Conservation (phyloP, 1,139 yeast genomes). For the Hyphopichia burtonii region DNA sequence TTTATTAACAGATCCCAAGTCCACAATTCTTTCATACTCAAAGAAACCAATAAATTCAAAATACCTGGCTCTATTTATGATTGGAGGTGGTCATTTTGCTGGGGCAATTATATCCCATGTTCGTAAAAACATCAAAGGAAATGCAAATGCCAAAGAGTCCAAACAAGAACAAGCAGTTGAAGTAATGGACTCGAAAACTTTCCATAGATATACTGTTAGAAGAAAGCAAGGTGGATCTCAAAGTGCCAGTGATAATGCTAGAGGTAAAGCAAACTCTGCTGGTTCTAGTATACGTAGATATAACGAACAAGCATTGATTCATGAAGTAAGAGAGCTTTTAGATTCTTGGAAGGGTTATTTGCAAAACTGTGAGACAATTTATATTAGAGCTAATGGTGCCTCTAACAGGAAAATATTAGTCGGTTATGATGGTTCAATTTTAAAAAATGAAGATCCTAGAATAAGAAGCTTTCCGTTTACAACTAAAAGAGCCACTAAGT, state of each 20-base stretch:
- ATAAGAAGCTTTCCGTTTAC: slow-evolving; percentile 79
- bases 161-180: slow-evolving; percentile 61
- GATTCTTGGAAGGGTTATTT: slow-evolving; percentile 62
- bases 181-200: slow-evolving; percentile 74
- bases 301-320: slow-evolving; percentile 79
- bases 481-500: slow-evolving; percentile 81
- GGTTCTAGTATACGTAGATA: slow-evolving; percentile 89
- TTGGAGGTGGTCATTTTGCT: slow-evolving; percentile 98
- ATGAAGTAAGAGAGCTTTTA: slow-evolving; percentile 72
- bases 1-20: slow-evolving; percentile 37
- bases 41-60: slow-evolving; percentile 16
- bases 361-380: slow-evolving; percentile 65
- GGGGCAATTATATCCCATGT: slow-evolving; percentile 86
- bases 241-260: slow-evolving; percentile 84
- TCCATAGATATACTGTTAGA: slow-evolving; percentile 93
- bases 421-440: slow-evolving; percentile 60
- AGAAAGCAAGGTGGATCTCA: slow-evolving; percentile 98
- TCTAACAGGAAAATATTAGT: slow-evolving; percentile 63
- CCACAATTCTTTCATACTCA: slow-evolving; percentile 37
- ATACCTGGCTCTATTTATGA: slow-evolving; percentile 80
- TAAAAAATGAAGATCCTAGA: slow-evolving; percentile 52
- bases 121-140: slow-evolving; percentile 55
- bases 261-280: slow-evolving; percentile 95
- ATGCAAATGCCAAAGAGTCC: slow-evolving; percentile 42
- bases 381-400: slow-evolving; percentile 79